phyloP scores from a whole-genome alignment of 2,329 filamentous ascomycete species.

The Sordariomycetes sp. region DNA sequence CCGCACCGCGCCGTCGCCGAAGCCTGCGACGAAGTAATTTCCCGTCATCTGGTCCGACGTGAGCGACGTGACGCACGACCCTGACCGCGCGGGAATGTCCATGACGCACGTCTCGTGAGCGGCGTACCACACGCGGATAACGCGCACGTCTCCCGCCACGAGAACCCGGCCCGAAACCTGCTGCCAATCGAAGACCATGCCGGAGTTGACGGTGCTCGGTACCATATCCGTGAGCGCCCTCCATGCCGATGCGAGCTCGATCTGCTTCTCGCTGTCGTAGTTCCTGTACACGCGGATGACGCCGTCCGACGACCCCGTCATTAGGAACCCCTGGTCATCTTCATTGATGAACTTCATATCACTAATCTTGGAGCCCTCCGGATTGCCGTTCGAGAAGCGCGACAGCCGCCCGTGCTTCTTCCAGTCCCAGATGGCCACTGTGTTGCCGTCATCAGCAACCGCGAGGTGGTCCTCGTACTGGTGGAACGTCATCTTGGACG shows the following conservation, averaged over 20 bases:
- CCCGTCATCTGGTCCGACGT: conserved; percentile 97
- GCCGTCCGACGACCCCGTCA: conserved; percentile 92
- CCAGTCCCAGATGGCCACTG: conserved; percentile 89
- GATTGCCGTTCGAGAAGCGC: conserved; percentile 91
- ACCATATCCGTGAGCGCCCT: conserved; percentile 87
- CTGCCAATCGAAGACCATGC: conserved; percentile 97
- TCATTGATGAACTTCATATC: conserved; percentile 98
- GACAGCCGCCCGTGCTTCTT: conserved; percentile 60
- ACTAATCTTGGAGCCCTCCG: conserved; percentile 78
- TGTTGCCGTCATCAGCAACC: conserved; percentile 86
- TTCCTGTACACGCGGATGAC: conserved; percentile 87
- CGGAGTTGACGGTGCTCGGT: conserved; percentile 85
- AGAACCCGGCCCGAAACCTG: conserved; percentile 90
- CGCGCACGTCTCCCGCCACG: conserved; percentile 91
- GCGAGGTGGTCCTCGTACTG: conserved; percentile 95
- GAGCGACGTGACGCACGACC: conserved; percentile 87
- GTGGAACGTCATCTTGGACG: conserved; percentile 88
- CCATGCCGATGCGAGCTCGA: conserved; percentile 83
- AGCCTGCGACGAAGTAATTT: conserved; percentile 89
- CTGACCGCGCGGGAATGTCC: conserved; percentile 89
- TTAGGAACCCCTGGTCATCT: conserved; percentile 86
- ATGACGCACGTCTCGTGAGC: conserved; percentile 83
- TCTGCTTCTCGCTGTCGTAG: conserved; percentile 64
- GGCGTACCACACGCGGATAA: conserved; percentile 93
- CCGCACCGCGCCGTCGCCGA: conserved; percentile 86